A percentile compares a stretch with the other conserved stretches of the same genome.
Conservation (phyloP, 768 basidiomycete species). For the Flagelloscypha sp. region DNA sequence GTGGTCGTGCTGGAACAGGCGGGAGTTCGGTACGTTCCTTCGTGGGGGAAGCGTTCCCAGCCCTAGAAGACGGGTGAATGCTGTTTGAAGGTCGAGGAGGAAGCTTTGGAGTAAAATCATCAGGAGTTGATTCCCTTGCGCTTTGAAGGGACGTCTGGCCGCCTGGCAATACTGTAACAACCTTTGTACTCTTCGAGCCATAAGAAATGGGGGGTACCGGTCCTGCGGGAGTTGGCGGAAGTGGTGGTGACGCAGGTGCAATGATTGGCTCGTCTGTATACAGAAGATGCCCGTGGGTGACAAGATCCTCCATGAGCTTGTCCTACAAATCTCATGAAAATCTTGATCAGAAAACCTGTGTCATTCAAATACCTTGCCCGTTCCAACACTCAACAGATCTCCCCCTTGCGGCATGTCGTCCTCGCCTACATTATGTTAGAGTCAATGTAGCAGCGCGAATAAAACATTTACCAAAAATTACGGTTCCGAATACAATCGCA, state of each 20-base stretch:
- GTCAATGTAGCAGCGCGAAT: too few species aligned
- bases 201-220: slow-evolving; percentile 48
- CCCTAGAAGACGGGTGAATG: slow-evolving; percentile 70
- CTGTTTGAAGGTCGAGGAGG: slow-evolving; percentile 63
- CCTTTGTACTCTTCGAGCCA: slow-evolving; percentile 64
- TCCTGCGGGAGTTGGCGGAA: slow-evolving; percentile 65
- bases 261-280: slow-evolving; percentile 18
- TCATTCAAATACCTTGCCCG: slow-evolving; percentile 50
- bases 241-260: slow-evolving; percentile 49
- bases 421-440: too few species aligned
- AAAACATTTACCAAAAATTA: slow-evolving; percentile 87
- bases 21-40: slow-evolving; percentile 27
- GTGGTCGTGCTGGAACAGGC: slow-evolving; percentile 15
- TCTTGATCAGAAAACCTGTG: slow-evolving; percentile 20
- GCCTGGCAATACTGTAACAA: slow-evolving; percentile 44
- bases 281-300: slow-evolving; percentile 56
- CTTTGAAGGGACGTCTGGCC: slow-evolving; percentile 18
- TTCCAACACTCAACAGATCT: slow-evolving; percentile 70
- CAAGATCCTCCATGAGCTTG: slow-evolving; percentile 79
- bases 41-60: slow-evolving; percentile 41
- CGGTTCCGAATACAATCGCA: slow-evolving; percentile 82
- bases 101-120: slow-evolving; percentile 68
- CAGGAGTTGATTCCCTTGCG: slow-evolving; percentile 24
- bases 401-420: slow-evolving; percentile 78
- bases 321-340: slow-evolving; percentile 35